Percentiles rank a stretch among this genome's conserved stretches.
These are phyloP conservation scores for Pseudoturritis turrita DNA, from an alignment of 345 rosid genomes.

Conservation along the genomic window DNA sequence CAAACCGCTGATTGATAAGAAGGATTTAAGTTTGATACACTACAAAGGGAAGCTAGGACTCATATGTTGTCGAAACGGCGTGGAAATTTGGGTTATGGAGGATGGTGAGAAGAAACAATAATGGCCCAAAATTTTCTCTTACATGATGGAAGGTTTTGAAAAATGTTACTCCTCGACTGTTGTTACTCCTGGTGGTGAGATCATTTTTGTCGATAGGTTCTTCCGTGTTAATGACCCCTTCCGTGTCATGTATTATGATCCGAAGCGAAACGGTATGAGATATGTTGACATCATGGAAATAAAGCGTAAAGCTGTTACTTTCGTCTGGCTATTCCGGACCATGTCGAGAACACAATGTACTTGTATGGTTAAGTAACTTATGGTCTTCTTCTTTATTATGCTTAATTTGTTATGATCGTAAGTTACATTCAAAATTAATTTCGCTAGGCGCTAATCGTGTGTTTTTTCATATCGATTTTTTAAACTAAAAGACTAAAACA, in stretches of 20 bases:
- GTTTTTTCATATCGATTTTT: too few species aligned
- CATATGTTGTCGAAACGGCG: background rate
- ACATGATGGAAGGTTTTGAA: background rate
- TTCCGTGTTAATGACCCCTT: background rate
- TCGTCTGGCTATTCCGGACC: too few species aligned
- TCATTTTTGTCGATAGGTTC: background rate
- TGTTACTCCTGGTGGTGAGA: background rate
- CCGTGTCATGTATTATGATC: background rate
- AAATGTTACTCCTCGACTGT: background rate
- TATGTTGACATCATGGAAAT: too few species aligned
- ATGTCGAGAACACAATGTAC: too few species aligned
- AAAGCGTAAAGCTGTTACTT: too few species aligned
- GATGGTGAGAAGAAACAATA: background rate
- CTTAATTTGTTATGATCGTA: too few species aligned
- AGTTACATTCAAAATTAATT: too few species aligned
- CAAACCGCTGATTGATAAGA: background rate
- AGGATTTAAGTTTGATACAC: background rate
- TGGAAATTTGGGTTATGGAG: slow-evolving; percentile 3
- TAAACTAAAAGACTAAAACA: too few species aligned
- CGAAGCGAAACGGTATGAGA: background rate
- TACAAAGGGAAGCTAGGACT: background rate
- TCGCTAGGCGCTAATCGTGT: too few species aligned
- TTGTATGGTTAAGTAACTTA: too few species aligned
- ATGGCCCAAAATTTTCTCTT: background rate
- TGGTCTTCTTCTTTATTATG: too few species aligned